phyloP scores from a whole-genome alignment of 805 yeast species.

The Saturnispora kantuleensis region DNA sequence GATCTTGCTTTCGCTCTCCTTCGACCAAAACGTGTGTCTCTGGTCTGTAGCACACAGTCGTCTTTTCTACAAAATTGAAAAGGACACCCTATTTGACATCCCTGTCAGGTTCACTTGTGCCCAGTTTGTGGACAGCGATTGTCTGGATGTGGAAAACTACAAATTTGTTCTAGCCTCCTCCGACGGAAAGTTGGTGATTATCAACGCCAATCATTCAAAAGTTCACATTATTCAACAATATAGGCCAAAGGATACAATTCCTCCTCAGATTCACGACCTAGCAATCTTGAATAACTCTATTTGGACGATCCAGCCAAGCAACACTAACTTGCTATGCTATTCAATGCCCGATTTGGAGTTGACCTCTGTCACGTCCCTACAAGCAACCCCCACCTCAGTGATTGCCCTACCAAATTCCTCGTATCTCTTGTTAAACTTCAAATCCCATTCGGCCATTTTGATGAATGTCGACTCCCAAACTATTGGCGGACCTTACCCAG shows the following conservation, averaged over 20 bases:
- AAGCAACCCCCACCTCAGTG: conserved; percentile 9
- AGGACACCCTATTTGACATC: conserved; percentile 4
- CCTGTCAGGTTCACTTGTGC: conserved; percentile 12
- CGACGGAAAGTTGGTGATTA: conserved; percentile 11
- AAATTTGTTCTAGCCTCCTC: conserved; percentile 12
- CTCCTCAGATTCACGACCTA: conserved; percentile 13
- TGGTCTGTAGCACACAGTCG: conserved; percentile 13
- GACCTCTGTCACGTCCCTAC: conserved; percentile 7
- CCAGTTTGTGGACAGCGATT: conserved; percentile 7
- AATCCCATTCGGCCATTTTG: conserved; percentile 9
- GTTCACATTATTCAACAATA: conserved; percentile 3
- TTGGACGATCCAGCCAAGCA: conserved; percentile 11
- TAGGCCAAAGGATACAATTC: conserved; percentile 6
- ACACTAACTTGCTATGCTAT: conserved; percentile 10
- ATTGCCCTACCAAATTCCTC: conserved; percentile 5
- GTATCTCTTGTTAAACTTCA: conserved; percentile 9
- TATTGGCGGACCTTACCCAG: conserved; percentile 9
- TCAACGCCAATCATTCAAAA: conserved; percentile 2
- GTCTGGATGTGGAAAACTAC: conserved; percentile 4
- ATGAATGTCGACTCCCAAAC: conserved; percentile 9
- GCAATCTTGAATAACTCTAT: conserved; percentile 9
- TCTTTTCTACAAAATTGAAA: conserved; percentile 3
- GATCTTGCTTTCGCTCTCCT: conserved; percentile 58
- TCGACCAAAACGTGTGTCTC: conserved; percentile 58
- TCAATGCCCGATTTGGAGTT: conserved; percentile 9